Evolutionary conservation across 1,139 yeast genomes (phyloP).

Genomic region (Zygosaccharomyces pseudobailii): DNA sequence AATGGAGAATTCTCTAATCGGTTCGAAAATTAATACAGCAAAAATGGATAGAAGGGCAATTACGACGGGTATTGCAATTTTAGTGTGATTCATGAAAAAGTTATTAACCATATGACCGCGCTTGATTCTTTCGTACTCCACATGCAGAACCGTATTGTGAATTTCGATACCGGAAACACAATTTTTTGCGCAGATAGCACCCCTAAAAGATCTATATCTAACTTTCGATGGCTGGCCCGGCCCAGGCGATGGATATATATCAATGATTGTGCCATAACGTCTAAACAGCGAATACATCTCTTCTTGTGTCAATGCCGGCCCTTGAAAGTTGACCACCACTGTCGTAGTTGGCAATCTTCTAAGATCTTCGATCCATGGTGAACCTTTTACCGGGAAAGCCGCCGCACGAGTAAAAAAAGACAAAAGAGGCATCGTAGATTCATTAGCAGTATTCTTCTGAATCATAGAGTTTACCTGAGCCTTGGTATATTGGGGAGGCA

Average conservation of each 20-base stretch:
- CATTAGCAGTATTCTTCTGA: conserved; percentile 44
- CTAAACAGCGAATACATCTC: conserved; percentile 76
- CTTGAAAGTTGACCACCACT: conserved; percentile 67
- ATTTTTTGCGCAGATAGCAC: conserved; percentile 84
- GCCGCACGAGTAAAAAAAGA: conserved; percentile 41
- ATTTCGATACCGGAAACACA: conserved; percentile 76
- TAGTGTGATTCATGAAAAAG: conserved; percentile 67
- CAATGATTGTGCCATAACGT: conserved; percentile 78
- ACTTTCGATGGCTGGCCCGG: conserved; percentile 47
- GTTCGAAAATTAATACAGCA: conserved; percentile 87
- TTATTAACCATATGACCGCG: conserved; percentile 51
- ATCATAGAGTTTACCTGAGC: conserved; percentile 50
- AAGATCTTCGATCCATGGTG: conserved; percentile 95
- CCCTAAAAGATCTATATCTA: conserved; percentile 50
- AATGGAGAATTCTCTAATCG: conserved; percentile 79
- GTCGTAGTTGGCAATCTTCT: conserved; percentile 64
- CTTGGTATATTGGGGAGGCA: conserved; percentile 48
- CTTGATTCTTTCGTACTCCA: conserved; percentile 59
- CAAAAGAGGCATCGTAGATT: conserved; percentile 28
- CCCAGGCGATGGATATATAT: conserved; percentile 56
- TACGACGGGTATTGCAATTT: conserved; percentile 59
- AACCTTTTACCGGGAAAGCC: conserved; percentile 76
- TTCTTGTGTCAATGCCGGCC: conserved; percentile 72
- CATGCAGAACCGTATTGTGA: conserved; percentile 61
- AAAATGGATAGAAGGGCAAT: conserved; percentile 64